Evolutionary conservation across 75 land plant genomes (phyloP).

Genomic region (Isoetes taiwanensis): DNA sequence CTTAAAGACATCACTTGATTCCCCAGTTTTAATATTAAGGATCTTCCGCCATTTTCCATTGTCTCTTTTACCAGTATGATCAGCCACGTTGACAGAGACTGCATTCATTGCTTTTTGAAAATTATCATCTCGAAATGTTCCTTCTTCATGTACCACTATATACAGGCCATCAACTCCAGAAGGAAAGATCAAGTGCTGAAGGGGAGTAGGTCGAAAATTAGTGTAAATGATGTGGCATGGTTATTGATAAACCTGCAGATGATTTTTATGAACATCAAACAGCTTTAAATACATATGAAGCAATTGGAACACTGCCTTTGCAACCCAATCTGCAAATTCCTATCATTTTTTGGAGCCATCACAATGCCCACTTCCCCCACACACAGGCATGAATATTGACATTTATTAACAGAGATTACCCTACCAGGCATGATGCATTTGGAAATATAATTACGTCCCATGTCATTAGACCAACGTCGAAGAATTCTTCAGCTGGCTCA

Average conservation of each 20-base stretch:
- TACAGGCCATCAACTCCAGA: conserved; percentile 87
- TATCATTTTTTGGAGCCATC: conserved; percentile 92
- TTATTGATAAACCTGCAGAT: conserved; percentile 82
- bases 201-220: conserved; percentile 93
- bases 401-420: no score
- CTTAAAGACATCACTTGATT: neutral
- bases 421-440: conserved; percentile 96
- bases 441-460: conserved; percentile 97
- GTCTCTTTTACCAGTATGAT: conserved; percentile 40
- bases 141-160: conserved; percentile 88
- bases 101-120: conserved; percentile 96
- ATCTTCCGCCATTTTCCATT: conserved; percentile 70
- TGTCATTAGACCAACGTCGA: conserved; percentile 99
- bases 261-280: no score
- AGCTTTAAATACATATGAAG: no score
- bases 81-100: conserved; percentile 38
- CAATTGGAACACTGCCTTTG: no score
- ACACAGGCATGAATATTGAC: no score
- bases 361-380: conserved; percentile 99
- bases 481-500: conserved; percentile 84
- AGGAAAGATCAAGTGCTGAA: conserved; percentile 94
- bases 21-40: conserved; percentile 18
- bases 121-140: conserved; percentile 85
- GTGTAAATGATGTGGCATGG: conserved; percentile 99
- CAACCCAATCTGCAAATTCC: conserved; percentile 99